Percentiles rank a stretch among this genome's conserved stretches.
Evolutionary conservation across 441 rosid species (phyloP).

Genomic region (Gossypium lobatum): DNA sequence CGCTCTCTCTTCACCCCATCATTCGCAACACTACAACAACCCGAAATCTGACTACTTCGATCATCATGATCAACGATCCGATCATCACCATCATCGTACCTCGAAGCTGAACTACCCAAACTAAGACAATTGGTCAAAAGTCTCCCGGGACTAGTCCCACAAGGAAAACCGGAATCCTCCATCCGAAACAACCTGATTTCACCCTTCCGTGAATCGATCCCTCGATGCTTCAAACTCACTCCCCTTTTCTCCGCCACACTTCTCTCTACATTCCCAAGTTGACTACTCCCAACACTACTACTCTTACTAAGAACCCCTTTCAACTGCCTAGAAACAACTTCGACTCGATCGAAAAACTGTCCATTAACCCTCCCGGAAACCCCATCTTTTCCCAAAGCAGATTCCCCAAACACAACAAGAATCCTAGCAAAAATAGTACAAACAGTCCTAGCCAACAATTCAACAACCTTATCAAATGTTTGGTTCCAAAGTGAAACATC

Average conservation of each 20-base stretch:
- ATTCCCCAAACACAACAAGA: conserved; percentile 59
- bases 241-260: conserved; percentile 24
- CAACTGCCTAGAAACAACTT: conserved; percentile 31
- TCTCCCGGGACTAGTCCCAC: conserved; percentile 79
- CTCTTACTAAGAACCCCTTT: conserved; percentile 48
- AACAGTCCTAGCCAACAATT: conserved; percentile 79
- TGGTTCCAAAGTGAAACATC: conserved; percentile 88
- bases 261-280: conserved; percentile 35
- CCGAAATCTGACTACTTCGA: conserved; percentile 41
- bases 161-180: conserved; percentile 70
- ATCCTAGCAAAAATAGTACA: conserved; percentile 82
- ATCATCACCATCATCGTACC: conserved; percentile 34
- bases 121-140: conserved; percentile 81
- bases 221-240: conserved; percentile 28
- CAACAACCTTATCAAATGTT: conserved; percentile 81
- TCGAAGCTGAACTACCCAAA: conserved; percentile 61
- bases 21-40: conserved; percentile 32
- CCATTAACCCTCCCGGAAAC: conserved; percentile 19
- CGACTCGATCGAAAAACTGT: conserved; percentile 17
- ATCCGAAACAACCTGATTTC: conserved; percentile 36
- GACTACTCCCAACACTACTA: conserved; percentile 23
- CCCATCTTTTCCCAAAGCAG: conserved; percentile 30
- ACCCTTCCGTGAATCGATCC: conserved; percentile 35
- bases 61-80: conserved; percentile 31
- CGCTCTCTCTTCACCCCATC: conserved; percentile 32